Evolutionary conservation across 2,329 filamentous ascomycete genomes (phyloP), one percentile per base, ranked within the genome.

Genomic region (Colletotrichum costaricense): DNA sequence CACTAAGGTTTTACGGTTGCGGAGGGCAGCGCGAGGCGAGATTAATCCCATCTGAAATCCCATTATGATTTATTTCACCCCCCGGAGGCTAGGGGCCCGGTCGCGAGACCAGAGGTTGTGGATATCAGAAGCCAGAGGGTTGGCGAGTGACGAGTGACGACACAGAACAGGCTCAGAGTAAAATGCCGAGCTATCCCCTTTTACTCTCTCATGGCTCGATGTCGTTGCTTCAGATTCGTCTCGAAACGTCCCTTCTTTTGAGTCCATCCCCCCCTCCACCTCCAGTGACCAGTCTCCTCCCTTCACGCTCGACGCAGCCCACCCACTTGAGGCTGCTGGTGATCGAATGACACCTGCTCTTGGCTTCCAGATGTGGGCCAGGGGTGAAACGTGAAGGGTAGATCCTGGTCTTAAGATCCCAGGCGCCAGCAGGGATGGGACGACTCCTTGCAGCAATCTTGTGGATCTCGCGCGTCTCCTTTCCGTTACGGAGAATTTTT

Each of bases 141-240:
- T 16, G 38, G 35, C 38, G 42, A 66, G 63, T 67, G 56, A 71
- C 64, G 57, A 68, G 12, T 42, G 9, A 63, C 19, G 11, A 30
- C 28, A 52, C 24, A 57, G 52, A 24, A 22, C n/a, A 46, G 26
- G 11, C 14, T n/a, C 14, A 65, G 24, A n/a, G 8, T 8, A 33
- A 56, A 28, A 72, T 28, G 22, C 69, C 70, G 70, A 73, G 46
- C 54, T 63, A 69, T 64, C 63, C 24, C 63, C 63, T 28, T 66
- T 66, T 46, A 42, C 63, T n/a, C 24, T 55, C 38, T 42, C 33
- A 46, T 69, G 66, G 66, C 66, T 60, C 70, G 33, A 64, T 73
- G 67, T 73, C 60, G 66, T 60, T 69, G 70, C 70, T 73, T 73
- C 70, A 73, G 66, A 73, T 73, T 65, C 70, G 70, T 73, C 70